A percentile compares a stretch with the other conserved stretches of the same genome.
These are phyloP conservation scores for Glycine latifolia DNA, from an alignment of 306 rosid species.

Conservation along the genomic window DNA sequence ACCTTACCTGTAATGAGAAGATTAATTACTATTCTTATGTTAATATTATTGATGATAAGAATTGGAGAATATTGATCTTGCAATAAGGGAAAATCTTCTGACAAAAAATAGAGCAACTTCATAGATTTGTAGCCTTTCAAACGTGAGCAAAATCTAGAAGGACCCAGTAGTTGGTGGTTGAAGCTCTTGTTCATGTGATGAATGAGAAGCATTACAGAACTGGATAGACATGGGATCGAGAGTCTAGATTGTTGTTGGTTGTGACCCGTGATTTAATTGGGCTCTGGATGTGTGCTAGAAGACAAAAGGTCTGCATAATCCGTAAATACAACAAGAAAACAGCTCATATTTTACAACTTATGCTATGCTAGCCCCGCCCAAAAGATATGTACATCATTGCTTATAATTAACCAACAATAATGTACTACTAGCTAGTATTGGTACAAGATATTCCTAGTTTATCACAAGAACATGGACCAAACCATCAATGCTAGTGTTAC, in stretches of 20 bases:
- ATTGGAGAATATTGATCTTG: too few species aligned
- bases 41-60: too few species aligned
- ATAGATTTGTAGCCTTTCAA: too few species aligned
- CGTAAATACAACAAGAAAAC: not conserved
- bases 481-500: not conserved
- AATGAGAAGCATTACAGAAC: not conserved
- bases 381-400: slow-evolving; percentile 17
- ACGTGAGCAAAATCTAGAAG: too few species aligned
- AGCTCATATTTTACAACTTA: not conserved
- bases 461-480: not conserved
- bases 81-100: too few species aligned
- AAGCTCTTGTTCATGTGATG: too few species aligned
- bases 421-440: not conserved
- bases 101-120: too few species aligned
- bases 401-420: not conserved
- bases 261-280: slow-evolving; percentile 47
- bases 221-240: too few species aligned
- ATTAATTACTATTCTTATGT: too few species aligned
- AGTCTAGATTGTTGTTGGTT: not conserved
- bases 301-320: slow-evolving; percentile 6
- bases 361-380: not conserved
- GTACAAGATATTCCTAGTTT: not conserved
- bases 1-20: too few species aligned
- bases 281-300: slow-evolving; percentile 34
- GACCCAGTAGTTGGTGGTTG: too few species aligned